Base-by-base conservation (phyloP, 352 stramenopile species). In the Peronospora farinosa region DNA sequence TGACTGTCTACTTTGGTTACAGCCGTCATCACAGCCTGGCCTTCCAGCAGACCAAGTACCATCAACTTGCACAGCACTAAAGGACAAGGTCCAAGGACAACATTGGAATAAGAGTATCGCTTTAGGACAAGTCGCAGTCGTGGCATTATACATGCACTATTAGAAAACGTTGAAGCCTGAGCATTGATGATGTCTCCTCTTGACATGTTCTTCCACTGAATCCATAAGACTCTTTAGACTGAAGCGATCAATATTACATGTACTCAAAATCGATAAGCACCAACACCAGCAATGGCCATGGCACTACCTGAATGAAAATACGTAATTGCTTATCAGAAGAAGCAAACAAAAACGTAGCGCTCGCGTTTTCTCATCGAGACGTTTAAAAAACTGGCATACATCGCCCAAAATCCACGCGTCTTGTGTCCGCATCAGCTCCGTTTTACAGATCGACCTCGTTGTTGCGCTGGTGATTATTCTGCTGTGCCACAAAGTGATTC, bases 1-100 rank as follows among this genome's bases (percentile, higher is more conserved):
- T 90, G 10, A 54, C 32, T 13, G 57, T 86, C 5, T 93, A 93
- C 66, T 68, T 84, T 31, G 54, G 33, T 28, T 93, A 93, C 61
- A 87, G 79, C 37, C 58, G 70, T 17, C 75, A 80, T 58, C 74
- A 82, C 57, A 88, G 77, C 28, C 67, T 92, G 17, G 78, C 69
- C 13, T 70, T 77, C 32, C 81, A 86, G 50, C 76, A 92, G 55
- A 70, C 77, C 5, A 51, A 57, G 6, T 89, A 89, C 40, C 69
- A 72, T 10, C 74, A 72, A 35, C 57, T 87, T 16, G 57, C 64
- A 21, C 54, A 64, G 25, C 57, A 72, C 5, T 74, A 57, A 32
- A 33, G 28, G 12, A n/a, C 7, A 39, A 25, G 43, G 31, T 10
- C 12, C 15, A 32, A 36, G 16, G 6, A 12, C 8, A 40, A 25